Conservation (phyloP, 176 grass and related monocot genomes). For the Phoenix roebelenii region DNA sequence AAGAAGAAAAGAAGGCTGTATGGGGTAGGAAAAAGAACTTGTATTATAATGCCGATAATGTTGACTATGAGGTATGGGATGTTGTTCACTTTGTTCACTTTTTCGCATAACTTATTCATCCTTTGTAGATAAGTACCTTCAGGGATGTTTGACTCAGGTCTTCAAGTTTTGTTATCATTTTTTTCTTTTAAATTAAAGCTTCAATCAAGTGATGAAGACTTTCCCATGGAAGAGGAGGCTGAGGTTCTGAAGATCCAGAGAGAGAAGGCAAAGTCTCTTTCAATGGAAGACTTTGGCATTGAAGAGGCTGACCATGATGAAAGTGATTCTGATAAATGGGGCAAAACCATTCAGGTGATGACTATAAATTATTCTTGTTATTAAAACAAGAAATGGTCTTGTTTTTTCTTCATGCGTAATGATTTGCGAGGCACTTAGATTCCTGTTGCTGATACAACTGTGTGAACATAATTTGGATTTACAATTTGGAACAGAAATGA, state of each 20-base stretch:
- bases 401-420: not conserved
- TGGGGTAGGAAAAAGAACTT: conserved; percentile 54
- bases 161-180: not conserved
- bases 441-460: too few relatives aligned
- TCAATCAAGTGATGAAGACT: conserved; percentile 53
- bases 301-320: conserved; percentile 31
- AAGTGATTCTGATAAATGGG: conserved; percentile 34
- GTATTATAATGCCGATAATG: conserved; percentile 48
- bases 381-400: not conserved
- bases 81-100: not conserved
- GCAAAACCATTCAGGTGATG: conserved; percentile 38
- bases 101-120: too few relatives aligned
- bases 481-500: too few relatives aligned
- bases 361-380: conserved; percentile 2
- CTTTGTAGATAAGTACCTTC: too few relatives aligned
- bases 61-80: conserved; percentile 34
- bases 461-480: too few relatives aligned
- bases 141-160: not conserved
- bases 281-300: conserved; percentile 76
- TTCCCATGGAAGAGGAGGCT: conserved; percentile 49
- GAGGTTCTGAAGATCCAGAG: conserved; percentile 46
- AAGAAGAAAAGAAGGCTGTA: conserved; percentile 23
- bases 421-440: too few relatives aligned
- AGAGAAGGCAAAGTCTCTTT: conserved; percentile 40
- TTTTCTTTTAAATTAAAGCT: conserved; percentile 28